These are phyloP conservation scores for Mortierella sp. DNA, from an alignment of 371 early-diverging fungal genomes.

Conservation along the genomic window DNA sequence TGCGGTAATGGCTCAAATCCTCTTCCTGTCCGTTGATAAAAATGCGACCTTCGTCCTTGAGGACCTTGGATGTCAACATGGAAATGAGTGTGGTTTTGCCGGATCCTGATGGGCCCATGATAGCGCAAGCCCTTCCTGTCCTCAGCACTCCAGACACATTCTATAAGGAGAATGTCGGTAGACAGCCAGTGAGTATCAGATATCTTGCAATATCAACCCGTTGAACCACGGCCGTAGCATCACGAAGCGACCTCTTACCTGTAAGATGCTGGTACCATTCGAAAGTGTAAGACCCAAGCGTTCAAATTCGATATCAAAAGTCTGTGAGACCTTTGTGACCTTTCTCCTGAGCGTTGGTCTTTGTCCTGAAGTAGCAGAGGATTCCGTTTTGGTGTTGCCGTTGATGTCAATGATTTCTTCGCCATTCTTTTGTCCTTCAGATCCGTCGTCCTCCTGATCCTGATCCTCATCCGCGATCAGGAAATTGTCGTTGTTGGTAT, in stretches of 20 bases:
- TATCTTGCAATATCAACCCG: too few species aligned
- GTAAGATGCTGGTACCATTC: slow-evolving; percentile 64
- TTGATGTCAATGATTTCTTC: slow-evolving; percentile 35
- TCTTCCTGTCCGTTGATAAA: slow-evolving; percentile 69
- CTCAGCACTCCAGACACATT: slow-evolving; percentile 63
- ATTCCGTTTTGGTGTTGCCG: neutral
- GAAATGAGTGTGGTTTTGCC: slow-evolving; percentile 72
- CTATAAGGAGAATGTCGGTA: slow-evolving; percentile 5
- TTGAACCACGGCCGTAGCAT: too few species aligned
- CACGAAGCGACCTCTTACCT: too few species aligned
- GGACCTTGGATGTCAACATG: slow-evolving; percentile 62
- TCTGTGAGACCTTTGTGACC: slow-evolving; percentile 36
- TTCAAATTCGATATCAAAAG: slow-evolving; percentile 66
- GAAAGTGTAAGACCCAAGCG: slow-evolving; percentile 63
- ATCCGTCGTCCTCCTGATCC: slow-evolving; percentile 14
- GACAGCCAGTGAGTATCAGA: neutral
- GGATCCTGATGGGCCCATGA: slow-evolving; percentile 85
- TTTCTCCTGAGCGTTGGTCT: slow-evolving; percentile 26
- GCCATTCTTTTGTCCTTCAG: slow-evolving; percentile 8
- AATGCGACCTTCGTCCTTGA: slow-evolving; percentile 70
- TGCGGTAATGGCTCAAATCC: slow-evolving; percentile 70
- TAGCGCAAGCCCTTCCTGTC: slow-evolving; percentile 65
- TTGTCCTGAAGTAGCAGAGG: neutral
- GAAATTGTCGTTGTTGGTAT: slow-evolving; percentile 30
- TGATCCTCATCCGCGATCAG: slow-evolving; percentile 24